Percentiles rank a stretch among this genome's conserved stretches.
Conservation (phyloP, 2,329 filamentous ascomycete genomes). For the Alternaria metachromatica region DNA sequence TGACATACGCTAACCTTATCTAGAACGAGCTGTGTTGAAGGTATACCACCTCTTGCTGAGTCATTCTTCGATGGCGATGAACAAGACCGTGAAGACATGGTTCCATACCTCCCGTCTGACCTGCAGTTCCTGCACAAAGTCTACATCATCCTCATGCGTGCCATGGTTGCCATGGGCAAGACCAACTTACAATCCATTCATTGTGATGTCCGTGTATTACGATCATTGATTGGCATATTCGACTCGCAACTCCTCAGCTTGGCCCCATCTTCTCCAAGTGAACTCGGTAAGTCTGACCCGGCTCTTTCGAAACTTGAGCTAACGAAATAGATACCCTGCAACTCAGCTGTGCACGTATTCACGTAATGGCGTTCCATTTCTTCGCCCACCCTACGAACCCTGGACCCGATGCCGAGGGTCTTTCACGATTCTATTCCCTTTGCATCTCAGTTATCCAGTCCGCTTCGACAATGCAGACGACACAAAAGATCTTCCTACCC, state of each 20-base stretch:
- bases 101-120: slow-evolving; percentile 38
- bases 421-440: slow-evolving; percentile 41
- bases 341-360: slow-evolving; percentile 45
- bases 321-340: slow-evolving; percentile 38
- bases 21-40: slow-evolving; percentile 43
- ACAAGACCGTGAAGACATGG: slow-evolving; percentile 41
- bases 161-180: slow-evolving; percentile 43
- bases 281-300: slow-evolving; percentile 34
- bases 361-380: slow-evolving; percentile 47
- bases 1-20: slow-evolving; percentile 14
- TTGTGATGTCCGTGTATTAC: slow-evolving; percentile 39
- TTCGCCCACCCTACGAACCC: slow-evolving; percentile 40
- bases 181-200: slow-evolving; percentile 41
- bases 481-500: slow-evolving; percentile 33
- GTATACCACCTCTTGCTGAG: slow-evolving; percentile 45
- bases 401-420: slow-evolving; percentile 34
- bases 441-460: slow-evolving; percentile 42
- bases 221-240: slow-evolving; percentile 45
- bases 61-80: slow-evolving; percentile 44
- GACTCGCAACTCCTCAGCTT: slow-evolving; percentile 44
- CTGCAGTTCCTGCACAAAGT: slow-evolving; percentile 45
- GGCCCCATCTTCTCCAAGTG: slow-evolving; percentile 37
- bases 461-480: slow-evolving; percentile 26
- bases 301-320: slow-evolving; percentile 4
- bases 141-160: slow-evolving; percentile 42